phyloP scores from a whole-genome alignment of 306 rosid genomes.

The Gastrolobium bilobum region DNA sequence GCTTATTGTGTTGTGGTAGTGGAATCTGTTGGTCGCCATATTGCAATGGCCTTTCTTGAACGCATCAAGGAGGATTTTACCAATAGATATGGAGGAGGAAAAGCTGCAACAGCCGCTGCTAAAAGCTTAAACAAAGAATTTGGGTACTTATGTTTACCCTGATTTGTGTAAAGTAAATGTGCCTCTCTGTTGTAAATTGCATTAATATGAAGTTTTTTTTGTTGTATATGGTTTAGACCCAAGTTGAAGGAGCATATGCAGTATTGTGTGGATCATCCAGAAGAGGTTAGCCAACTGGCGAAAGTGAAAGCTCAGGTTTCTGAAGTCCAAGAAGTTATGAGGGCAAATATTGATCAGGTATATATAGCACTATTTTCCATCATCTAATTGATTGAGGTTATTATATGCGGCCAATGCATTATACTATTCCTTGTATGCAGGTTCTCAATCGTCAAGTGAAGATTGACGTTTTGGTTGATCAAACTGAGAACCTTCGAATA shows the following conservation, averaged over 20 bases:
- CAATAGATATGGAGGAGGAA: conserved; percentile 79
- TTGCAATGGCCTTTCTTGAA: conserved; percentile 87
- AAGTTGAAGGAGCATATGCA: conserved; percentile 93
- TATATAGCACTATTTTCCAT: background rate
- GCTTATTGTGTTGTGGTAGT: conserved; percentile 89
- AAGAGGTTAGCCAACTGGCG: conserved; percentile 79
- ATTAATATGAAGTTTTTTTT: conserved; percentile 40
- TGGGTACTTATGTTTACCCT: conserved; percentile 59
- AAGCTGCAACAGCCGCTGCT: conserved; percentile 76
- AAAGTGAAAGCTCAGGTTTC: conserved; percentile 91
- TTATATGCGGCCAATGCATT: conserved; percentile 27
- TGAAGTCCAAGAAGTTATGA: conserved; percentile 88
- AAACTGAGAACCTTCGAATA: conserved; percentile 79
- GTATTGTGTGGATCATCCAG: conserved; percentile 85
- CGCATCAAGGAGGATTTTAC: conserved; percentile 80
- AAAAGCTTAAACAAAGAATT: conserved; percentile 81
- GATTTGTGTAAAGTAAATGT: conserved; percentile 8
- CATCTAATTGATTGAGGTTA: background rate
- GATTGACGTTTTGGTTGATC: conserved; percentile 81
- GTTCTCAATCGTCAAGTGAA: conserved; percentile 90
- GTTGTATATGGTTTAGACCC: conserved; percentile 54
- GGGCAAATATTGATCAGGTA: conserved; percentile 89
- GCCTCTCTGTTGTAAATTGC: conserved; percentile 20
- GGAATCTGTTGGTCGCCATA: conserved; percentile 71
- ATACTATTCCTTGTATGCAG: conserved; percentile 50